Conservation (phyloP, 2,329 filamentous ascomycete genomes). For the Fusarium lateritium region DNA sequence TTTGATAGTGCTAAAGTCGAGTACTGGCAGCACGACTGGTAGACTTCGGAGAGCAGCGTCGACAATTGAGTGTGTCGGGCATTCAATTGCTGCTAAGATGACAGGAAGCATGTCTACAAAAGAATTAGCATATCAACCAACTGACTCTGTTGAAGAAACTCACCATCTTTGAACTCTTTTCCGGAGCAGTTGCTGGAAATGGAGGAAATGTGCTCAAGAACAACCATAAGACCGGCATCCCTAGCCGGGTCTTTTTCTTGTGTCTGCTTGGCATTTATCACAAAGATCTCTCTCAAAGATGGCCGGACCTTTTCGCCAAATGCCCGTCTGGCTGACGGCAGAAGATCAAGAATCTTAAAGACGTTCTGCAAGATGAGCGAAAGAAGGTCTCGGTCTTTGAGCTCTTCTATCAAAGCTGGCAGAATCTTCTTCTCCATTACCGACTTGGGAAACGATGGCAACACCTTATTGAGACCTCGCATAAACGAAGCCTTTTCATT, state of each 20-base stretch:
- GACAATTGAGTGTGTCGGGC: conserved; percentile 88
- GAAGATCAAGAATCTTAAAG: conserved; percentile 86
- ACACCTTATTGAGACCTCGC: conserved; percentile 86
- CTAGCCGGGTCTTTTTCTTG: conserved; percentile 85
- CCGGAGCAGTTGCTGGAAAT: conserved; percentile 87
- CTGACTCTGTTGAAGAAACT: conserved; percentile 50
- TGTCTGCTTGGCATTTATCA: conserved; percentile 69
- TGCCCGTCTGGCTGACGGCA: conserved; percentile 82
- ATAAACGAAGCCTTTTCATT: conserved; percentile 94
- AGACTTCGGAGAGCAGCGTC: conserved; percentile 87
- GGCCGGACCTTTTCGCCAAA: conserved; percentile 93
- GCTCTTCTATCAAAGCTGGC: conserved; percentile 89
- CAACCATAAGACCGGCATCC: conserved; percentile 91
- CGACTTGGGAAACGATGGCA: conserved; percentile 92
- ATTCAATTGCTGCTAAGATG: conserved; percentile 86
- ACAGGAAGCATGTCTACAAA: conserved; percentile 86
- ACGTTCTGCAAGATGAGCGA: conserved; percentile 90
- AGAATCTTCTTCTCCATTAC: conserved; percentile 96
- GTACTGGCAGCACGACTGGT: conserved; percentile 83
- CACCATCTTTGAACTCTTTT: conserved; percentile 94
- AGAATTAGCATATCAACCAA: background rate
- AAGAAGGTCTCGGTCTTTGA: conserved; percentile 91
- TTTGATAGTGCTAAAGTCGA: conserved; percentile 97
- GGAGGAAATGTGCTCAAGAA: conserved; percentile 85
- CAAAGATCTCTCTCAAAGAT: conserved; percentile 85